Evolutionary conservation across 257 asterid genomes (phyloP).

Genomic region (Haberlea rhodopensis): DNA sequence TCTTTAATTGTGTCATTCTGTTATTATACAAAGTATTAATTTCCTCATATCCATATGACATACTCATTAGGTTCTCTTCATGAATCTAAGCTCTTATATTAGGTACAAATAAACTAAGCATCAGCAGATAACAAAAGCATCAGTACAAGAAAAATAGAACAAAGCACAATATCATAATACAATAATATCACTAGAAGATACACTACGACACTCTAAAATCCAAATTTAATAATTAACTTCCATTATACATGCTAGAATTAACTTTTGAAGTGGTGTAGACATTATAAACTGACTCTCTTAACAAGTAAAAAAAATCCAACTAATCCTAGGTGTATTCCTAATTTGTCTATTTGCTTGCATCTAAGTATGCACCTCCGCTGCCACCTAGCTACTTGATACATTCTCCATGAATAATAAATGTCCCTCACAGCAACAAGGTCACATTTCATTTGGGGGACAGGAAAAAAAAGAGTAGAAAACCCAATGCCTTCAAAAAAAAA

Average conservation of each 20-base stretch:
- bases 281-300: neutral
- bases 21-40: neutral
- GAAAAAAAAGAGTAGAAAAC: neutral
- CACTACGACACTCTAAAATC: no score
- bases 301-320: conserved; percentile 1
- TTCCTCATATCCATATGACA: neutral
- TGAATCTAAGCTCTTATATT: neutral
- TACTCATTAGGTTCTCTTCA: neutral
- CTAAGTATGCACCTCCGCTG: neutral
- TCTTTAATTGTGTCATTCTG: neutral
- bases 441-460: neutral
- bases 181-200: no score
- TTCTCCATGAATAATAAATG: neutral
- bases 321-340: neutral
- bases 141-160: neutral
- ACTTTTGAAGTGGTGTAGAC: neutral
- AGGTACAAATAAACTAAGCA: neutral
- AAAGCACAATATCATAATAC: no score
- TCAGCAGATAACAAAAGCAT: neutral
- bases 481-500: neutral
- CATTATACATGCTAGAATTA: neutral
- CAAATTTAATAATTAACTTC: no score
- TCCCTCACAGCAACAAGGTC: neutral
- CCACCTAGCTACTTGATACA: neutral
- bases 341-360: neutral